Evolutionary conservation across 2,329 filamentous ascomycete genomes (phyloP).

Genomic region (Ceratocystis papillata): DNA sequence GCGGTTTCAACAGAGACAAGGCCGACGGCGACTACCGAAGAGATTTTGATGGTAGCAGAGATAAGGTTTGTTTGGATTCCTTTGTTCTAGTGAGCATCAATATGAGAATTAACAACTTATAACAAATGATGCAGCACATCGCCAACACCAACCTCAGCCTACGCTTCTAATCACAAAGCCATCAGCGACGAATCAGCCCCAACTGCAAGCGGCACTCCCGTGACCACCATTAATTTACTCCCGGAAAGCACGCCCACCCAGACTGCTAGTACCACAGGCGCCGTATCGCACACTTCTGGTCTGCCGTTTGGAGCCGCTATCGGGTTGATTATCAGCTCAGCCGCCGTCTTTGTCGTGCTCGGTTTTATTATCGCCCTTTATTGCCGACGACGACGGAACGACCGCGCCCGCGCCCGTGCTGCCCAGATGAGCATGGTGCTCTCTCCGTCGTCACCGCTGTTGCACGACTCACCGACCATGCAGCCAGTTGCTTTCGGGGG

Average conservation of each 20-base stretch:
- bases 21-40: background rate
- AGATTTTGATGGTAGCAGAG: background rate
- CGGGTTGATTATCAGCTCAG: slow-evolving; percentile 20
- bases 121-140: background rate
- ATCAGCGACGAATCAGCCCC: too few relatives aligned
- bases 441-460: slow-evolving; percentile 1
- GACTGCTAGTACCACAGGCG: slow-evolving; percentile 7
- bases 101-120: background rate
- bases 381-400: slow-evolving; percentile 15
- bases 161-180: background rate
- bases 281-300: background rate
- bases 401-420: slow-evolving; percentile 13
- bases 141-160: background rate
- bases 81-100: background rate
- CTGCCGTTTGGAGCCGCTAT: slow-evolving; percentile 21
- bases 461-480: background rate
- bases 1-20: background rate
- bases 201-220: too few relatives aligned
- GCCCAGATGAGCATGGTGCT: background rate
- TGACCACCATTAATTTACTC: too few relatives aligned
- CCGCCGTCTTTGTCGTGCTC: slow-evolving; percentile 11
- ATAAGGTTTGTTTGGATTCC: background rate
- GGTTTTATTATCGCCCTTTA: slow-evolving; percentile 14
- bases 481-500: background rate
- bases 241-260: background rate